Evolutionary conservation across 2,329 filamentous ascomycete genomes (phyloP), one percentile per base, ranked within the genome.

Genomic region (Zasmidium cellare): DNA sequence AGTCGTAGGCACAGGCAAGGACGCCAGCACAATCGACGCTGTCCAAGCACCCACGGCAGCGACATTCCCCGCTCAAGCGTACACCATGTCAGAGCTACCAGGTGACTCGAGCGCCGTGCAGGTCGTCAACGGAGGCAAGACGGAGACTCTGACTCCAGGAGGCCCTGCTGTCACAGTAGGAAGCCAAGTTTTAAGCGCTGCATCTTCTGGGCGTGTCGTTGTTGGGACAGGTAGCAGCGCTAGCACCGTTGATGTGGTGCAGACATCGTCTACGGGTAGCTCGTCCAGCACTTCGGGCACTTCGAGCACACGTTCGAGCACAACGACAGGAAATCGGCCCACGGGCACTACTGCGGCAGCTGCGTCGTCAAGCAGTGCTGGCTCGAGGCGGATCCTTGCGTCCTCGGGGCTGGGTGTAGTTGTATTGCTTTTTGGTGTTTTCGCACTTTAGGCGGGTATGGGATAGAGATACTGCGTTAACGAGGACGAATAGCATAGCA

Each of bases 121-220:
- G 16, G 16, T 41, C 35, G 35, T 51, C 23, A 46, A 56, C 38
- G 31, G 44, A 9, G 44, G 22, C 12, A n/a, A 41, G 2, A 46
- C 46, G 1, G 20, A 25, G 14, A 55, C 25, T 3, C 28, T 58
- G 1, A 31, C 25, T 9, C 45, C 20, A 16, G 56, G 56, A 5
- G 51, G 51, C 3, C 20, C 22, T 11, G 38, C 24, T 18, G n/a
- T 24, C 3, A 51, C 51, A 2, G 11, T 58, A 7, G 56, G 38
- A 22, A 45, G 46, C 14, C 51, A 58, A 25, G 23, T 54, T 35
- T 14, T 55, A 5, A 55, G 31, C 19, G 51, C 52, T 19, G 56
- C 14, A 14, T 19, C 25, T 19, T 9, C 48, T 2, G 25, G 48
- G 9, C 14, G 22, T n/a, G 11, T 51, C 9, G 48, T 51, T 2